Evolutionary conservation across 495 filamentous ascomycete genomes (phyloP).

Genomic region (Hypomontagnella monticulosa): DNA sequence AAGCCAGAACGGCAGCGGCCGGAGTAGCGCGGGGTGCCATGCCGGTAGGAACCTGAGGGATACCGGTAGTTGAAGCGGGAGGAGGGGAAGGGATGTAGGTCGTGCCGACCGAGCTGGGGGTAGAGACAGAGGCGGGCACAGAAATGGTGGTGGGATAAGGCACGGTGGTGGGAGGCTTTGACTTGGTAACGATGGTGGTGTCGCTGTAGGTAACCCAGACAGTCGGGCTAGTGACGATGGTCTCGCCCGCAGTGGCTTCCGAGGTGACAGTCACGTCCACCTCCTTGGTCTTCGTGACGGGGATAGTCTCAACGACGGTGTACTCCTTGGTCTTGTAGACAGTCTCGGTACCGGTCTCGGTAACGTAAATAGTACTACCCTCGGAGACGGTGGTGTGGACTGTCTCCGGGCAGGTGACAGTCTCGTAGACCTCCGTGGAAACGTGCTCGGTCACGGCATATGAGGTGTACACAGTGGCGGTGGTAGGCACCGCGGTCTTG

Average conservation of each 20-base stretch:
- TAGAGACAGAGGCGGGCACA: slow-evolving; percentile 10
- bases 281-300: slow-evolving; percentile 50
- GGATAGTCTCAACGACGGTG: slow-evolving; percentile 48
- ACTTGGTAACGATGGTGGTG: slow-evolving; percentile 41
- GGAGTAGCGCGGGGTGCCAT: slow-evolving; percentile 43
- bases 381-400: slow-evolving; percentile 53
- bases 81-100: slow-evolving; percentile 24
- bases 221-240: slow-evolving; percentile 43
- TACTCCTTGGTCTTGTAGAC: slow-evolving; percentile 44
- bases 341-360: slow-evolving; percentile 57
- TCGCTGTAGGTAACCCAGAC: slow-evolving; percentile 45
- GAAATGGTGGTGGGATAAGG: slow-evolving; percentile 45
- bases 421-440: slow-evolving; percentile 52
- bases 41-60: slow-evolving; percentile 40
- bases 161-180: slow-evolving; percentile 33
- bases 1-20: slow-evolving; percentile 48
- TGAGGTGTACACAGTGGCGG: slow-evolving; percentile 41
- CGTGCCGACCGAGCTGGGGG: slow-evolving; percentile 25
- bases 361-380: slow-evolving; percentile 52
- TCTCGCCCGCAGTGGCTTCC: slow-evolving; percentile 44
- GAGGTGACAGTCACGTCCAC: slow-evolving; percentile 48
- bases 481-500: slow-evolving; percentile 37
- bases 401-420: slow-evolving; percentile 54
- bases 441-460: slow-evolving; percentile 51
- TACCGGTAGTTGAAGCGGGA: slow-evolving; percentile 7